These are phyloP conservation scores for Euryodendron excelsum DNA, from an alignment of 148 eudicot genomes.

Conservation along the genomic window DNA sequence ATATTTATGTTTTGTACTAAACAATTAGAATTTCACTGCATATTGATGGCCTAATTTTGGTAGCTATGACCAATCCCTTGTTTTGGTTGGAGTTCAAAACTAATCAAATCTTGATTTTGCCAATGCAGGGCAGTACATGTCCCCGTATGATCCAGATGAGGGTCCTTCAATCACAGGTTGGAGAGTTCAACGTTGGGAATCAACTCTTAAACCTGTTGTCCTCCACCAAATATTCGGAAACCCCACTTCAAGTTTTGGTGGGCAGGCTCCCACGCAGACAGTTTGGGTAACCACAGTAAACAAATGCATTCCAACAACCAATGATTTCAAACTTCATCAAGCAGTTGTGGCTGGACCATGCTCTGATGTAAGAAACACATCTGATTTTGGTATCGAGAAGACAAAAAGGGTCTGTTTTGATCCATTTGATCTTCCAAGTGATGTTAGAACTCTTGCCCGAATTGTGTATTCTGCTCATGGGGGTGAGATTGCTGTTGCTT, in stretches of 20 bases:
- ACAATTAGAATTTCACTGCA: not conserved
- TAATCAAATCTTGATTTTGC: constrained; percentile 12
- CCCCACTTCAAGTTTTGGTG: constrained; percentile 87
- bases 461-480: constrained; percentile 94
- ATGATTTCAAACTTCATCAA: constrained; percentile 56
- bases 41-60: not conserved
- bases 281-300: constrained; percentile 96
- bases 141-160: constrained; percentile 99
- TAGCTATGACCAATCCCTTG: not conserved
- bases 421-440: constrained; percentile 98
- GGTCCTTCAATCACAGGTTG: constrained; percentile 98
- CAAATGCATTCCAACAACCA: constrained; percentile 76
- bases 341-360: constrained; percentile 28
- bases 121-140: constrained; percentile 92
- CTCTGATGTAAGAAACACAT: constrained; percentile 35
- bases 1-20: too few species aligned
- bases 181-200: constrained; percentile 99
- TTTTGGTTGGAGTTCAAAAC: constrained; percentile 10
- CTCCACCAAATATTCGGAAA: constrained; percentile 98
- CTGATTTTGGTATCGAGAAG: constrained; percentile 54
- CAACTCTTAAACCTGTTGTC: constrained; percentile 90
- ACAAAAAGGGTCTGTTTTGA: constrained; percentile 76
- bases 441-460: constrained; percentile 91
- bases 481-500: constrained; percentile 96
- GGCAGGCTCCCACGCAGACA: constrained; percentile 94